Percentiles rank a stretch among this genome's conserved stretches.
Evolutionary conservation across 2,329 filamentous ascomycete species (phyloP).

Genomic region (Corniculantispora saksenae): DNA sequence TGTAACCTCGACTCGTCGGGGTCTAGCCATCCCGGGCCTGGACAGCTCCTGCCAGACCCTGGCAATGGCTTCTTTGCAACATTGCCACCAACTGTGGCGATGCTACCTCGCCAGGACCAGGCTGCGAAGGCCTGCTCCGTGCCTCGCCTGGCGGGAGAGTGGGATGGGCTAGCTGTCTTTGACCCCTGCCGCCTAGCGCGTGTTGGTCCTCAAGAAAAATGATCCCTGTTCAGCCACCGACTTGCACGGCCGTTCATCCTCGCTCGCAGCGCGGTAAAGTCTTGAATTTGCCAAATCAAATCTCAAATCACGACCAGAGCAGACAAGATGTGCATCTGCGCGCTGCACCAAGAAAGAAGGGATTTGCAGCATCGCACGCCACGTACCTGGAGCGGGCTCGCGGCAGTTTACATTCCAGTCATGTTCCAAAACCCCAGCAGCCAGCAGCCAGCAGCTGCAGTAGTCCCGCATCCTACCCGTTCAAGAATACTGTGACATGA

Average conservation of each 20-base stretch:
- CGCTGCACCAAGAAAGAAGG: neutral
- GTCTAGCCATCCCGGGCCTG: conserved; percentile 4
- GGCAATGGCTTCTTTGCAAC: neutral
- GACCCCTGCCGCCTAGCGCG: conserved; percentile 2
- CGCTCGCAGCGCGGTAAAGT: conserved; percentile 3
- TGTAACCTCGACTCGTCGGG: neutral
- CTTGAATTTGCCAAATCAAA: conserved; percentile 10
- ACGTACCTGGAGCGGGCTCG: neutral
- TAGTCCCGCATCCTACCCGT: too few relatives aligned
- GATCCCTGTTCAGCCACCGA: neutral
- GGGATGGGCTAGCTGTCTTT: neutral
- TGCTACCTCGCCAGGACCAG: conserved; percentile 1
- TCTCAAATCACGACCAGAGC: conserved; percentile 2
- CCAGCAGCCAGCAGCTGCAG: too few relatives aligned
- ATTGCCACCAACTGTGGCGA: conserved; percentile 9
- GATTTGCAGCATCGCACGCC: neutral
- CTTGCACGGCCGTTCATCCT: neutral
- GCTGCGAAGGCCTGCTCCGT: neutral
- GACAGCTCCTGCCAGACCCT: neutral
- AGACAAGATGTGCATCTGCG: neutral
- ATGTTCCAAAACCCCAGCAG: neutral
- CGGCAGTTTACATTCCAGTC: neutral
- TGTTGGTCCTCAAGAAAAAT: conserved; percentile 5
- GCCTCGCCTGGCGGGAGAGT: neutral
- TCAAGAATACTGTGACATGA: neutral